phyloP scores from a whole-genome alignment of 192 early-diverging fungal species.

The Lunasporangiospora selenospora region DNA sequence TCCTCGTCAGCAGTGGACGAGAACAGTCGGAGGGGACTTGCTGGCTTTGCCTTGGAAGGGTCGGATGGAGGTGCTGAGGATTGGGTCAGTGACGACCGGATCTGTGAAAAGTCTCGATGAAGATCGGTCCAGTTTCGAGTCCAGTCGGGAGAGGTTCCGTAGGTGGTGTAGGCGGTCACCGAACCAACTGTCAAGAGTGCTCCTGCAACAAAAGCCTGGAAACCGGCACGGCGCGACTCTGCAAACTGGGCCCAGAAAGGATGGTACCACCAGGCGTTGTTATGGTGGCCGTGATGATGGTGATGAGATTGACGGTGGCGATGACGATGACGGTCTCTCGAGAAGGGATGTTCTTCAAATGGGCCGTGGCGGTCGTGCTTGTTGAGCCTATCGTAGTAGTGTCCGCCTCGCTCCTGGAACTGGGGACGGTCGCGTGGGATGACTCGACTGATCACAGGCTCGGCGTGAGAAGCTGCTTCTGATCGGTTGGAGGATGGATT shows the following conservation, averaged over 20 bases:
- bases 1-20: not conserved
- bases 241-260: too few relatives aligned
- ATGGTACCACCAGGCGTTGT: slow-evolving; percentile 18
- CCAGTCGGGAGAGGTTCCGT: not conserved
- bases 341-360: not conserved
- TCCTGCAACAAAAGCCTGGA: slow-evolving; percentile 19
- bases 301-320: slow-evolving; percentile 1
- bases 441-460: slow-evolving; percentile 32
- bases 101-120: not conserved
- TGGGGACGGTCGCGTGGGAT: not conserved
- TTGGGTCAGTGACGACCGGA: slow-evolving; percentile 2
- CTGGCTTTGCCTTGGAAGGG: not conserved
- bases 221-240: not conserved
- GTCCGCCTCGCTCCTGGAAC: not conserved
- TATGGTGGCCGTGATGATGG: not conserved
- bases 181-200: not conserved
- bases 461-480: too few relatives aligned
- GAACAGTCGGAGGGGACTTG: slow-evolving; percentile 11
- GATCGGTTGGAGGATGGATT: not conserved
- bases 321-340: too few relatives aligned
- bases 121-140: not conserved
- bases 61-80: not conserved
- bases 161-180: not conserved
- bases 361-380: not conserved
- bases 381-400: slow-evolving; percentile 10